Base-by-base conservation (phyloP, 805 yeast species). In the Debaryomyces hansenii region DNA sequence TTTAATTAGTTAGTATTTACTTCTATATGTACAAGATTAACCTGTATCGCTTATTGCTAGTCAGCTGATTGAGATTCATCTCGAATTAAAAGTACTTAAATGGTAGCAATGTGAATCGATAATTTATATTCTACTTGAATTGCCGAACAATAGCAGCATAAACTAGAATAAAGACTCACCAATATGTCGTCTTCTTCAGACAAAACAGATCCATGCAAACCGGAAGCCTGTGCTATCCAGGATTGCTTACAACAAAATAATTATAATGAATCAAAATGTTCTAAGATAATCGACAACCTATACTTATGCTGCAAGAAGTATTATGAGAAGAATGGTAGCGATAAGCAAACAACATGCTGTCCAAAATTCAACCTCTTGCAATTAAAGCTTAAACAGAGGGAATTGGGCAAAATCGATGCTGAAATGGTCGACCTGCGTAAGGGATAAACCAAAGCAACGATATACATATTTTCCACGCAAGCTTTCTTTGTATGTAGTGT, bases 221-320 rank as follows among this genome's bases (percentile, higher is more conserved):
- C 86, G 5, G 77, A 84, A 52, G 96, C 96, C 2, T 89, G 96
- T 67, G 83, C 82, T 2, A 89, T 89, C 34, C 96, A 88, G 63
- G 86, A 84, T 54, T 90, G 97, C 59, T 67, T 90, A 8, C 77
- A 78, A 43, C 59, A 67, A 20, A 75, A 77, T 53, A 75, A 79
- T 34, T 90, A 82, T 66, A 76, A 87, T 62, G 97, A 91, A 60
- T 62, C 87, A 5, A 83, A 79, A 55, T 90, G 97, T 61, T 77
- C 88, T 7, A 72, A 74, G 47, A 66, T 77, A 9, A 89, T 91
- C 29, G 90, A 85, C 58, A 70, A 76, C 40, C 66, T 90, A 20
- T 91, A 90, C 64, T 75, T 71, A 9, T 90, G 97, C 62, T 90
- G 97, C 59, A 69, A 77, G 41, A 58, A 67, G 31, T 87, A 84